Evolutionary conservation across 805 yeast genomes (phyloP), one percentile per base, ranked within the genome.

Genomic region (Dipodascus albidus): DNA sequence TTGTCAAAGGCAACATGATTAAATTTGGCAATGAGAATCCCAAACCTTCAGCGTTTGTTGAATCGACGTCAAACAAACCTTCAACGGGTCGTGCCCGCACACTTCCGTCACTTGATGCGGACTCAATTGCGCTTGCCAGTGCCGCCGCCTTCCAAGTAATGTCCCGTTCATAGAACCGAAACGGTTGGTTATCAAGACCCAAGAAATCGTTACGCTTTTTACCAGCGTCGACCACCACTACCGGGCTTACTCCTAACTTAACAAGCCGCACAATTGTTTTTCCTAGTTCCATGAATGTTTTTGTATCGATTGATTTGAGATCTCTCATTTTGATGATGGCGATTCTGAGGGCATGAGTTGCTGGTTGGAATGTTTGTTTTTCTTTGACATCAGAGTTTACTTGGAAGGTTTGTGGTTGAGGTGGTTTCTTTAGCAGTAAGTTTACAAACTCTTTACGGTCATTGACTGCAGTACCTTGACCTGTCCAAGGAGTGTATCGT

Each of bases 181-280:
- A 64, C 49, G 58, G 61, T 50, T 50, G 52, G 56, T 50, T 57
- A 24, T 53, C 59, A 50, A 55, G 52, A 20, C 61, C 59, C 35
- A 63, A 52, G 50, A 52, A 65, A 23, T 56, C 59, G 14, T 54
- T 47, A 24, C 67, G 58, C 41, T 64, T 65, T 6, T 60, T 59
- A 20, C 65, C 66, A 11, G 70, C 67, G 50, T 82, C 89, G 24
- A 85, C 60, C 1, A 87, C 69, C 35, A 87, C 73, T 0, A 89
- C 69, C 0, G 96, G 95, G 14, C 84, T 78, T 1, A 85, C 79
- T 0, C 97, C 97, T 15, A 85, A 67, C 52, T 75, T 73, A 14
- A 74, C 69, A 62, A 84, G 69, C 52, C 83, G 70, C 27, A 73
- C 69, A 51, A 85, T 66, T 0, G 87, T 82, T 41, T 74, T 73